phyloP scores from a whole-genome alignment of 306 rosid species.

The apple (Malus domestica) region ASM211411v1 NC_041801.1:44273501-44274000 shows the following conservation, averaged over 20 bases:
- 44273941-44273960: background rate
- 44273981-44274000: too few relatives aligned
- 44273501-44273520: background rate
- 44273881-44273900: background rate
- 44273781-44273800: conserved; percentile 98
- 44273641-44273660: conserved; percentile 41
- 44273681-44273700: background rate
- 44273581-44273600: conserved; percentile 53
- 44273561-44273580: conserved; percentile 9
- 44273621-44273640: conserved; percentile 43
- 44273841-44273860: conserved; percentile 50
- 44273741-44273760: background rate
- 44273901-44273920: background rate
- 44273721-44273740: background rate
- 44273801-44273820: conserved; percentile 84
- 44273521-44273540: background rate
- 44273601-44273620: conserved; percentile 61
- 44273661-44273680: conserved; percentile 4
- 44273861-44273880: background rate
- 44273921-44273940: background rate
- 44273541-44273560: conserved; percentile 10
- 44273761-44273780: conserved; percentile 96
- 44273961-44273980: background rate
- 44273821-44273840: conserved; percentile 66
- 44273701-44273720: background rate